These are phyloP conservation scores for Hypoxylon sp. DNA, from an alignment of 2,329 filamentous ascomycete species.

Conservation along the genomic window DNA sequence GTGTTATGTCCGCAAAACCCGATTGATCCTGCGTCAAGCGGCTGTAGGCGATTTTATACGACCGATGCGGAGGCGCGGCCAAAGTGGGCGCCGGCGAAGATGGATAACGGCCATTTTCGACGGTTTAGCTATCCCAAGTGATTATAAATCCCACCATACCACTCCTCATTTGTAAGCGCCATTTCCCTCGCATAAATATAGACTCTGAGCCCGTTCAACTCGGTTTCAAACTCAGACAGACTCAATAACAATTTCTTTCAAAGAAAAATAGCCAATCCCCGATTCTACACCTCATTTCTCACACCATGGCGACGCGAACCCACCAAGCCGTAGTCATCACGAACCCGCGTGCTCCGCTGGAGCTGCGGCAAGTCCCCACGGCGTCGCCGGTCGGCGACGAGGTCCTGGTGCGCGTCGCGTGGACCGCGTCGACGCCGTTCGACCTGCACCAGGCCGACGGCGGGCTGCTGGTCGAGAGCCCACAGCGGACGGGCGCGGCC, in stretches of 20 bases:
- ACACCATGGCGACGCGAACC: constrained; percentile 32
- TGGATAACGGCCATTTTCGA: not conserved
- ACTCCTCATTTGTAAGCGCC: not conserved
- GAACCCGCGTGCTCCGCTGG: constrained; percentile 38
- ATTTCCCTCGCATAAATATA: not conserved
- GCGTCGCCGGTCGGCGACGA: constrained; percentile 52
- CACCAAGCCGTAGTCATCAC: constrained; percentile 43
- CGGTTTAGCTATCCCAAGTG: not conserved
- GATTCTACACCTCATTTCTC: not conserved
- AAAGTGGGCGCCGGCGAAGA: too few relatives aligned
- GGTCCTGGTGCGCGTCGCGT: constrained; percentile 62
- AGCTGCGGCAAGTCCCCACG: constrained; percentile 39
- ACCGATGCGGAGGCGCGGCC: too few relatives aligned
- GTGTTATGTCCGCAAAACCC: too few relatives aligned
- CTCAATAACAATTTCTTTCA: too few relatives aligned
- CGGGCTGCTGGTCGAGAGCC: constrained; percentile 59
- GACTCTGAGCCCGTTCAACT: not conserved
- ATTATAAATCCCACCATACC: not conserved
- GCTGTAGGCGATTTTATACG: too few relatives aligned
- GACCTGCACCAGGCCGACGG: constrained; percentile 70
- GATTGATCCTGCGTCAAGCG: too few relatives aligned
- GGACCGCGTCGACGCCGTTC: constrained; percentile 67
- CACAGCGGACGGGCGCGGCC: constrained; percentile 59
- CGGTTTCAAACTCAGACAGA: not conserved
- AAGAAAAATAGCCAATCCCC: not conserved